Evolutionary conservation across 2,329 filamentous ascomycete genomes (phyloP).

Genomic region (Exophiala viscosa): DNA sequence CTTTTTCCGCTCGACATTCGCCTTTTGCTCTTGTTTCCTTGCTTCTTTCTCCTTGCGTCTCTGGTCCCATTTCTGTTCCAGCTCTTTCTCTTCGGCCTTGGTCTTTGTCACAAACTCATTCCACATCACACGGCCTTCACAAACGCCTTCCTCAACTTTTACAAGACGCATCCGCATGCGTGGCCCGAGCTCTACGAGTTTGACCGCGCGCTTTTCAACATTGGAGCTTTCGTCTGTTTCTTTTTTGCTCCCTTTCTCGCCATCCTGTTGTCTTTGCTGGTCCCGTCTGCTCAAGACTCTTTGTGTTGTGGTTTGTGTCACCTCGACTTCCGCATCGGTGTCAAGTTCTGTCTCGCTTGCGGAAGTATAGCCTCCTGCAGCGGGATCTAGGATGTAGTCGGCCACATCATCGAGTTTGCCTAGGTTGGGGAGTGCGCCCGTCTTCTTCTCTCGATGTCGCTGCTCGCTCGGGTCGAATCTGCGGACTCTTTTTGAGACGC

Average conservation of each 20-base stretch:
- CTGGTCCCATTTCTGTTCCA: constrained; percentile 81
- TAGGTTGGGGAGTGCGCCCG: constrained; percentile 70
- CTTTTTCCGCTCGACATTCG: constrained; percentile 84
- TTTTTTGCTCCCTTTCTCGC: constrained; percentile 41
- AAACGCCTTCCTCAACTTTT: constrained; percentile 94
- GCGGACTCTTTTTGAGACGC: constrained; percentile 77
- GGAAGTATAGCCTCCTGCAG: constrained; percentile 80
- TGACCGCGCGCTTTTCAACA: constrained; percentile 83
- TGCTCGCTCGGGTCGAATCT: constrained; percentile 83
- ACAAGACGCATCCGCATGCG: constrained; percentile 83
- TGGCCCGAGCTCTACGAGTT: constrained; percentile 86
- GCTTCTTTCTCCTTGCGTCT: constrained; percentile 75
- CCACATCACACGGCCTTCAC: constrained; percentile 90
- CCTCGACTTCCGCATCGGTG: constrained; percentile 92
- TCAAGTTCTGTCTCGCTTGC: constrained; percentile 91
- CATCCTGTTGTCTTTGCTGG: constrained; percentile 37
- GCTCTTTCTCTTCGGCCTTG: constrained; percentile 67
- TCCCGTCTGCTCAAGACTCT: constrained; percentile 53
- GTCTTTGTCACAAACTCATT: constrained; percentile 91
- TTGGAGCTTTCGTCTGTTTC: constrained; percentile 43
- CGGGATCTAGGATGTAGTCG: constrained; percentile 83
- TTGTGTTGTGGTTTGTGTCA: constrained; percentile 57
- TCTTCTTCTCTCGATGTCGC: constrained; percentile 62
- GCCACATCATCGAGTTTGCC: constrained; percentile 88
- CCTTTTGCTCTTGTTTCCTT: constrained; percentile 75